Conservation (phyloP, 2,329 filamentous ascomycete genomes). For the Beauveria medogensis region DNA sequence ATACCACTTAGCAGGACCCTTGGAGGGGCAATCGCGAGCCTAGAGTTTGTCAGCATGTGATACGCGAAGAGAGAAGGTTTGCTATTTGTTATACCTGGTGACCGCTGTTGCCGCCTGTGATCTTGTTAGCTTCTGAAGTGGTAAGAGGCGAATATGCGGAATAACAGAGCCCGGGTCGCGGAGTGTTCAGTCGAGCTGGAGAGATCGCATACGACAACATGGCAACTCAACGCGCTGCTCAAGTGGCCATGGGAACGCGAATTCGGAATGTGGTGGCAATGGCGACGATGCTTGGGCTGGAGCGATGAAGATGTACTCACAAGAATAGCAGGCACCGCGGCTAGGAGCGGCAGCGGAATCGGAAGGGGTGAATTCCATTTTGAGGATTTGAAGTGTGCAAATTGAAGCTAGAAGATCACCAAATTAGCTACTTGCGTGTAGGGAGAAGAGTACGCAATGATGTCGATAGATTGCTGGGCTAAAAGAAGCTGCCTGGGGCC, state of each 20-base stretch:
- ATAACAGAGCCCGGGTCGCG: no score
- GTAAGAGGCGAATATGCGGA: not conserved
- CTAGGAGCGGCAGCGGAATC: conserved; percentile 13
- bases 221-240: no score
- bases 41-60: conserved; percentile 26
- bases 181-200: no score
- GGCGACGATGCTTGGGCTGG: not conserved
- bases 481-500: not conserved
- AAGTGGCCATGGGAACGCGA: not conserved
- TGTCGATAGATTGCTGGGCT: not conserved
- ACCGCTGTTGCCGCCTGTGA: conserved; percentile 19
- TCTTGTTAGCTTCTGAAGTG: not conserved
- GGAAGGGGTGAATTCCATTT: conserved; percentile 34
- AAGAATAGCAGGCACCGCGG: conserved; percentile 44
- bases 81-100: conserved; percentile 16
- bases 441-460: not conserved
- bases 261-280: not conserved
- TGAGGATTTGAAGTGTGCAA: conserved; percentile 8
- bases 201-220: no score
- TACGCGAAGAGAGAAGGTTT: not conserved
- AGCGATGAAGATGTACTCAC: conserved; percentile 27
- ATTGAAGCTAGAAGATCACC: not conserved
- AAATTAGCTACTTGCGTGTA: not conserved
- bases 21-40: conserved; percentile 81
- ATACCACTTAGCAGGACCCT: conserved; percentile 75